Percentiles rank a stretch among this genome's conserved stretches.
These are phyloP conservation scores for Stevia rebaudiana DNA, from an alignment of 140 eudicot species.

Conservation along the genomic window DNA sequence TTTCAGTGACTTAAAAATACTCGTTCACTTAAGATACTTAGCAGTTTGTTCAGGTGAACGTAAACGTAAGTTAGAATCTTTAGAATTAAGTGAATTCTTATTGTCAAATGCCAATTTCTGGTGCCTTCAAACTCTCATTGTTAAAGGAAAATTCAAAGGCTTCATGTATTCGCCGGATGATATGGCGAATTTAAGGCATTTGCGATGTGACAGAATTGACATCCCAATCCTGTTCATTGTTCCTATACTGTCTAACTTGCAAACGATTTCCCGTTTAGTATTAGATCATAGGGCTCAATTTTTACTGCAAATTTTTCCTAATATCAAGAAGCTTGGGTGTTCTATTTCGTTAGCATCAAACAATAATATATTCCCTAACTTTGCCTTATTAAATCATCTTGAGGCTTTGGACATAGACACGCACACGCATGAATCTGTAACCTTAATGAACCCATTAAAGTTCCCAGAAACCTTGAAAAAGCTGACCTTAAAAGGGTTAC, in stretches of 20 bases:
- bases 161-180: not conserved
- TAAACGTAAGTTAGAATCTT: too few species aligned
- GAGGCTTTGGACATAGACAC: slow-evolving; percentile 25
- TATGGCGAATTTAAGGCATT: slow-evolving; percentile 2
- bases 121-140: not conserved
- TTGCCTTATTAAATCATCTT: slow-evolving; percentile 15
- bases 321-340: slow-evolving; percentile 22
- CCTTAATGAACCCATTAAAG: not conserved
- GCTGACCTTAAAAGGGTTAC: slow-evolving; percentile 21
- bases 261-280: slow-evolving; percentile 23
- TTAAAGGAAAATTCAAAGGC: not conserved
- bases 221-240: too few species aligned
- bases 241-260: slow-evolving; percentile 24
- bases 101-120: too few species aligned
- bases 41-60: not conserved
- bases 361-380: not conserved
- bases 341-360: not conserved
- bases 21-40: slow-evolving; percentile 20
- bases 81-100: too few species aligned
- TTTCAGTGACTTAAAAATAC: too few species aligned
- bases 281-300: slow-evolving; percentile 22
- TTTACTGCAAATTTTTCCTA: slow-evolving; percentile 20
- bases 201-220: not conserved
- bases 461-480: slow-evolving; percentile 25
- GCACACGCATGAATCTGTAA: too few species aligned